Evolutionary conservation across 768 basidiomycete genomes (phyloP).

Genomic region (Boletus reticulatus): DNA sequence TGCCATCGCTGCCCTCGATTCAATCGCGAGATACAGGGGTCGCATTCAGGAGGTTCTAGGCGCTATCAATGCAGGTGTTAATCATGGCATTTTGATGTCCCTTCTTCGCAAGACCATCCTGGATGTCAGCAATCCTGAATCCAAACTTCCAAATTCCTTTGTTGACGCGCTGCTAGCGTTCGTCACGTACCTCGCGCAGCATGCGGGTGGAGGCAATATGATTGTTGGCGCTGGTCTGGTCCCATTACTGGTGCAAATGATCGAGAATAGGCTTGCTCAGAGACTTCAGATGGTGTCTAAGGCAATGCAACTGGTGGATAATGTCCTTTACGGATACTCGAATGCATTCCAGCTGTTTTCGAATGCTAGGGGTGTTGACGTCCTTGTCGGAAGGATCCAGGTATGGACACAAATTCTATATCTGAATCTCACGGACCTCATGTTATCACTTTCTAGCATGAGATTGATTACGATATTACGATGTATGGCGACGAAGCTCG

Average conservation of each 20-base stretch:
- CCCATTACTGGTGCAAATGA: conserved; percentile 83
- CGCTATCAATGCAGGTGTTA: conserved; percentile 92
- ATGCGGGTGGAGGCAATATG: conserved; percentile 87
- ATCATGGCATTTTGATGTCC: conserved; percentile 92
- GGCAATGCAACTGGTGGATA: conserved; percentile 90
- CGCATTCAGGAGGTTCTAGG: conserved; percentile 86
- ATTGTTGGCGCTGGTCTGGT: conserved; percentile 92
- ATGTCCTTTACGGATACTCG: conserved; percentile 84
- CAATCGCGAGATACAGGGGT: conserved; percentile 78
- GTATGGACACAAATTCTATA: conserved; percentile 40
- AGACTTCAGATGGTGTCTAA: conserved; percentile 80
- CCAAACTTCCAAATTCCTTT: conserved; percentile 67
- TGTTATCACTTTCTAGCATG: conserved; percentile 43
- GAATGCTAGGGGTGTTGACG: conserved; percentile 78
- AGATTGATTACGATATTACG: conserved; percentile 64
- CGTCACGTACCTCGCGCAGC: conserved; percentile 82
- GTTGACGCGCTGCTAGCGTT: conserved; percentile 85
- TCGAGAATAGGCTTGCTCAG: conserved; percentile 70
- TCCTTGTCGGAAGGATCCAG: conserved; percentile 84
- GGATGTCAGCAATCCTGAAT: conserved; percentile 66
- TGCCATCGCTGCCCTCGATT: conserved; percentile 88
- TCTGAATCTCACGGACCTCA: conserved; percentile 5
- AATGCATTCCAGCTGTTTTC: conserved; percentile 89
- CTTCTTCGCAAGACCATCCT: conserved; percentile 78
- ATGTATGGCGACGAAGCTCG: conserved; percentile 47